These are phyloP conservation scores for Leptoxyphium fumago DNA, from an alignment of 2,329 filamentous ascomycete genomes.

Conservation along the genomic window DNA sequence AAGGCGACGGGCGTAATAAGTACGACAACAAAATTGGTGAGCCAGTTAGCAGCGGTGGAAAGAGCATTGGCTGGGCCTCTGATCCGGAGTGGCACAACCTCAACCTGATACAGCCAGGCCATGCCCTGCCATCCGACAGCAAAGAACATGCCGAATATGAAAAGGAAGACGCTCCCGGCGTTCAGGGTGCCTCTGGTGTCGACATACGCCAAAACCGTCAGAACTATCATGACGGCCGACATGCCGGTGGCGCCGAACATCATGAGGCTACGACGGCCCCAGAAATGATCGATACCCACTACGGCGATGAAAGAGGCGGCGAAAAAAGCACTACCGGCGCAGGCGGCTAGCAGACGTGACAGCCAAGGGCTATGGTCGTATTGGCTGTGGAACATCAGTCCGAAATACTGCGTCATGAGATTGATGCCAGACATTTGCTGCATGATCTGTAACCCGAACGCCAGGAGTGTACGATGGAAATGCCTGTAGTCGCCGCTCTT, in stretches of 20 bases:
- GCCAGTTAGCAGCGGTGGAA: conserved; percentile 46
- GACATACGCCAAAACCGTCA: conserved; percentile 26
- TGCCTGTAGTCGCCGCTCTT: conserved; percentile 27
- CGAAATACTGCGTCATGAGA: conserved; percentile 28
- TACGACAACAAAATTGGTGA: conserved; percentile 49
- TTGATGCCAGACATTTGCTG: conserved; percentile 27
- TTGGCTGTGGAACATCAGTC: conserved; percentile 27
- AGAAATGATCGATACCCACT: conserved; percentile 25
- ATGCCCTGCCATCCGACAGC: conserved; percentile 45
- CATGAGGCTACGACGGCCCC: conserved; percentile 17
- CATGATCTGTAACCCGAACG: conserved; percentile 31
- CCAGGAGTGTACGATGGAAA: conserved; percentile 28
- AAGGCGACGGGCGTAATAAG: conserved; percentile 51
- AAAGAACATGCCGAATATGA: conserved; percentile 50
- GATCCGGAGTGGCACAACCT: conserved; percentile 44
- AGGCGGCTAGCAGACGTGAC: conserved; percentile 19
- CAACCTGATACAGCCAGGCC: conserved; percentile 48
- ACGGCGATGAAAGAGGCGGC: conserved; percentile 35
- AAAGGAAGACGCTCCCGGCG: conserved; percentile 39
- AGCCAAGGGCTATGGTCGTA: conserved; percentile 12
- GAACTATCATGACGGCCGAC: conserved; percentile 50
- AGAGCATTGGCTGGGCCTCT: conserved; percentile 50
- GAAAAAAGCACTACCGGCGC: conserved; percentile 33
- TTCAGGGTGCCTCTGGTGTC: conserved; percentile 25
- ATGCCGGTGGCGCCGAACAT: conserved; percentile 28